Conservation (phyloP, 2,329 filamentous ascomycete species). For the Magnaporthiopsis incrustans region DNA sequence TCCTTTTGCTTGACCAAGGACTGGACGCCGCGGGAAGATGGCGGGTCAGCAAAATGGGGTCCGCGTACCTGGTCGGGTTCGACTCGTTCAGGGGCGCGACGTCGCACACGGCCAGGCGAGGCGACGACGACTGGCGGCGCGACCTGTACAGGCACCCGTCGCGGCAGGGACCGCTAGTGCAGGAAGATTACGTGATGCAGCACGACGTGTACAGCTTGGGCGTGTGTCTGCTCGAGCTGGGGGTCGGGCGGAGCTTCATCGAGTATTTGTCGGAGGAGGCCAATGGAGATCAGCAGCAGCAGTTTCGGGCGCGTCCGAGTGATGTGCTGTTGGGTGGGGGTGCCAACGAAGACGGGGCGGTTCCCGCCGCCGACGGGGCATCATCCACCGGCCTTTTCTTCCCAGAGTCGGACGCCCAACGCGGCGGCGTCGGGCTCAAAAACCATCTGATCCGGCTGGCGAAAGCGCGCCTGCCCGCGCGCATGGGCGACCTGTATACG, state of each 20-base stretch:
- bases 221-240: conserved; percentile 1
- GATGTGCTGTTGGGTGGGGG: no score
- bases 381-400: no score
- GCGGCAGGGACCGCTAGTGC: neutral
- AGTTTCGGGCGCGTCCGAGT: no score
- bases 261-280: no score
- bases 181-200: neutral
- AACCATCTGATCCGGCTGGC: neutral
- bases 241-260: neutral
- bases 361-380: no score
- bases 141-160: neutral
- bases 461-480: neutral
- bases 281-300: no score
- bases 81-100: neutral
- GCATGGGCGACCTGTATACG: conserved; percentile 1
- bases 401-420: no score
- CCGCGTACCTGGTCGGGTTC: neutral
- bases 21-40: no score
- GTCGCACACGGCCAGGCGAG: neutral
- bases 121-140: neutral
- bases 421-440: neutral
- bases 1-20: no score
- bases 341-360: no score
- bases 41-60: neutral
- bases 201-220: conserved; percentile 1